phyloP scores from a whole-genome alignment of 345 rosid genomes.

The Citrus maxima region DNA sequence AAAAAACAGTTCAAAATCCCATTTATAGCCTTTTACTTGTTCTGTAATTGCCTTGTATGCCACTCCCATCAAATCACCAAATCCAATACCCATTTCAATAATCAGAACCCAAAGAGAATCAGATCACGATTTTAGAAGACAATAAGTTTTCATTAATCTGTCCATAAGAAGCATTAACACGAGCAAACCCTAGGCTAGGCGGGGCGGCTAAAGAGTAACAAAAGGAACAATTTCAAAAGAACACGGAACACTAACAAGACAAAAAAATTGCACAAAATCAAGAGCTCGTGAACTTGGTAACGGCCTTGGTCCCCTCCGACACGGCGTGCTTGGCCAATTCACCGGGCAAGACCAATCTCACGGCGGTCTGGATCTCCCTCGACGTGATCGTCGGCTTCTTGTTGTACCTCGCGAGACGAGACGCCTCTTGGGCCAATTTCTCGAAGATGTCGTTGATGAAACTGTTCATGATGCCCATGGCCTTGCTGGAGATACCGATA shows the following conservation, averaged over 20 bases:
- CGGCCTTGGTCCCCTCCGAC: conserved; percentile 67
- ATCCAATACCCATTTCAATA: no score
- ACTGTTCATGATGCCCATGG: conserved; percentile 77
- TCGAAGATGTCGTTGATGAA: conserved; percentile 70
- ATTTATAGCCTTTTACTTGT: no score
- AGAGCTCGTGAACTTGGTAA: conserved; percentile 69
- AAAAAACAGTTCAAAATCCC: no score
- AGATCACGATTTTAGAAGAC: neutral
- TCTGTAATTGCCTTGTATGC: no score
- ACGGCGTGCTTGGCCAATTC: conserved; percentile 73
- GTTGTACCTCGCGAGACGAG: conserved; percentile 62
- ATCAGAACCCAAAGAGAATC: no score
- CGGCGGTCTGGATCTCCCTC: conserved; percentile 70
- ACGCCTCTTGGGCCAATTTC: conserved; percentile 64
- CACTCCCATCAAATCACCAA: no score
- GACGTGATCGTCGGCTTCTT: conserved; percentile 74
- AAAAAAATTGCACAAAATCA: neutral
- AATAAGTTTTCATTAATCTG: neutral
- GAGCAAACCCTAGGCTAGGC: neutral
- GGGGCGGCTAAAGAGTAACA: no score
- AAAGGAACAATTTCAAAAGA: no score
- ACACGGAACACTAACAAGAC: neutral
- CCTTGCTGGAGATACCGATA: conserved; percentile 65
- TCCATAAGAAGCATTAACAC: neutral
- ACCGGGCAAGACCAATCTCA: conserved; percentile 60